Percentiles rank a stretch among this genome's conserved stretches.
phyloP scores from a whole-genome alignment of 371 early-diverging fungal genomes.

The Mortierella sp. region DNA sequence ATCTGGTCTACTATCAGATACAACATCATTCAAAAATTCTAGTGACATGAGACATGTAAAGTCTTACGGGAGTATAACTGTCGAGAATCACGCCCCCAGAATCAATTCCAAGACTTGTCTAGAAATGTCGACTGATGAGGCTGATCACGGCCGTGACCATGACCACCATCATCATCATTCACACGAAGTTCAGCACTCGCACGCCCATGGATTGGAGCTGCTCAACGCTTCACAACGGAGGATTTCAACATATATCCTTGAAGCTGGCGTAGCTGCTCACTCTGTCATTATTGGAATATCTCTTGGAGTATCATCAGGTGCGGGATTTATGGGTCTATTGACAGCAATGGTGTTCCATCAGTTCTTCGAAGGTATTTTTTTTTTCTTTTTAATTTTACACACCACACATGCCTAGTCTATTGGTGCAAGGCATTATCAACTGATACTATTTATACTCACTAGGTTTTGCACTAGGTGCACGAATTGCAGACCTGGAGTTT shows the following conservation, averaged over 20 bases:
- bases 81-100: not conserved
- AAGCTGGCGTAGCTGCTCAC: constrained; percentile 88
- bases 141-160: not conserved
- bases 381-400: not conserved
- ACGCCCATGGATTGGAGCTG: constrained; percentile 18
- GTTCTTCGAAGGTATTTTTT: constrained; percentile 41
- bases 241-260: constrained; percentile 72
- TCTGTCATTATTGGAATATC: constrained; percentile 90
- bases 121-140: not conserved
- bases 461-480: constrained; percentile 85
- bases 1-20: not conserved
- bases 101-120: not conserved
- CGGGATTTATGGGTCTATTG: constrained; percentile 75
- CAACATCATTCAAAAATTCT: not conserved
- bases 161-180: constrained; percentile 16
- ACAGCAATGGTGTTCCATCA: constrained; percentile 90
- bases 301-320: constrained; percentile 74
- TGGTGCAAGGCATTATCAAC: no score
- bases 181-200: constrained; percentile 19
- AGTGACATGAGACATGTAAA: not conserved
- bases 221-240: constrained; percentile 19
- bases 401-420: no score
- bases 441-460: constrained; percentile 64
- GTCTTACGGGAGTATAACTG: constrained; percentile 6
- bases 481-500: constrained; percentile 69